Base-by-base conservation (phyloP, 768 basidiomycete genomes). In the Suillus lakei region DNA sequence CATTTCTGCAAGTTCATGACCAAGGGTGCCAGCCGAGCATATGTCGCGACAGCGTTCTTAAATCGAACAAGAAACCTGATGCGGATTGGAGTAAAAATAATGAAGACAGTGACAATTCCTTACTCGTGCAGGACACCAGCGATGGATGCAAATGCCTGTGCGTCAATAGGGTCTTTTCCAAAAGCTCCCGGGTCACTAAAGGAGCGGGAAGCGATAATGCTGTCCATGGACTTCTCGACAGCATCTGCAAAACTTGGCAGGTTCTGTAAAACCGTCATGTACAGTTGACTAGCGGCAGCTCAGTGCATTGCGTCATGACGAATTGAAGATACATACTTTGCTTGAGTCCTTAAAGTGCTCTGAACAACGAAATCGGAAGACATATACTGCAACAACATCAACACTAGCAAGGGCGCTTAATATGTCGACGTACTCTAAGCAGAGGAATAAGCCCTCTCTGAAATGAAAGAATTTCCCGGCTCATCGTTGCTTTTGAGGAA, bases 301-400 rank as follows among this genome's bases (percentile, higher is more conserved):
- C 13, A 26, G 43, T 50, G 39, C 65, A n/a, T 69, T 61, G 30
- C 34, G 44, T 61, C 23, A 44, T 50, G 36, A 34, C 23, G 5
- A 23, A 36, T 6, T 21, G 13, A 26, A 7, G 41, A 5, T 0
- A 67, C 82, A 59, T 71, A 87, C 88, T 89, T 89, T 46, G 84
- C 81, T 41, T 79, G 74, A 48, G 83, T 81, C 21, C 73, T 78
- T 30, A 87, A 67, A 1, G 84, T 88, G 66, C 85, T 87, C 72
- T 86, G 86, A 44, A 88, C 70, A 8, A 90, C 82, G 56, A 84
- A 83, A 23, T 86, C 84, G 10, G 88, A 88, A 0, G 88, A 82
- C 46, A 87, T 73, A 71, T 88, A 88, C 87, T 90, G 50, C 46
- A 18, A 61, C 5, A 62, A 68, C 30, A 8, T 34, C 38, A 48